A percentile compares a stretch with the other conserved stretches of the same genome.
These are phyloP conservation scores for Boletus tylopilopsis DNA, from an alignment of 768 basidiomycete species.

Conservation along the genomic window DNA sequence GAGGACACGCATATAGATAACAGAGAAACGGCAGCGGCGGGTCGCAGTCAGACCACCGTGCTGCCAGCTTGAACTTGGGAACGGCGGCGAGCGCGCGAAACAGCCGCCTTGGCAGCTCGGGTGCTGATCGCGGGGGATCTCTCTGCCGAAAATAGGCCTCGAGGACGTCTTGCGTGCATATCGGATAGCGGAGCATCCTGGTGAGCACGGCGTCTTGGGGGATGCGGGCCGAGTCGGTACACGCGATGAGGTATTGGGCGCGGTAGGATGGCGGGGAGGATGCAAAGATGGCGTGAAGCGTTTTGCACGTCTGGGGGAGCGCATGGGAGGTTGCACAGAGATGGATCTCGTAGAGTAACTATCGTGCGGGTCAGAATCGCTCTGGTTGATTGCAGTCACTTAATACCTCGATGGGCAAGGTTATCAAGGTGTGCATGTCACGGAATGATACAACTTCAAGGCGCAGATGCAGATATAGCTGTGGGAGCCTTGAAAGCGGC, in stretches of 20 bases:
- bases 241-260: conserved; percentile 60
- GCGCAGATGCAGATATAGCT: no score
- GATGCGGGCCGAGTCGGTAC: conserved; percentile 19
- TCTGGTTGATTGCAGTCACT: background rate
- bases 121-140: conserved; percentile 7
- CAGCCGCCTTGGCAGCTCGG: conserved; percentile 62
- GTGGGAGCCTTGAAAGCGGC: no score
- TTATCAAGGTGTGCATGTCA: conserved; percentile 21
- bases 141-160: conserved; percentile 40
- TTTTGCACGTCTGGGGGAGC: conserved; percentile 57
- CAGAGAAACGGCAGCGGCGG: conserved; percentile 62
- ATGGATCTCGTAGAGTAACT: conserved; percentile 83
- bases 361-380: conserved; percentile 7
- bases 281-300: conserved; percentile 52
- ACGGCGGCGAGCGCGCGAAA: conserved; percentile 52
- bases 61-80: conserved; percentile 10
- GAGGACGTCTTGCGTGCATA: conserved; percentile 39
- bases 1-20: conserved; percentile 46
- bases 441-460: no score
- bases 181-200: conserved; percentile 44
- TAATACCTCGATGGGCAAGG: conserved; percentile 36
- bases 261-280: conserved; percentile 54
- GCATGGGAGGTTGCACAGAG: conserved; percentile 60
- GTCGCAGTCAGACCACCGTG: conserved; percentile 46
- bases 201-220: conserved; percentile 33